Percentiles rank a stretch among this genome's conserved stretches.
Evolutionary conservation across 2,329 filamentous ascomycete genomes (phyloP).

Genomic region (Paraphoma chrysanthemicola): DNA sequence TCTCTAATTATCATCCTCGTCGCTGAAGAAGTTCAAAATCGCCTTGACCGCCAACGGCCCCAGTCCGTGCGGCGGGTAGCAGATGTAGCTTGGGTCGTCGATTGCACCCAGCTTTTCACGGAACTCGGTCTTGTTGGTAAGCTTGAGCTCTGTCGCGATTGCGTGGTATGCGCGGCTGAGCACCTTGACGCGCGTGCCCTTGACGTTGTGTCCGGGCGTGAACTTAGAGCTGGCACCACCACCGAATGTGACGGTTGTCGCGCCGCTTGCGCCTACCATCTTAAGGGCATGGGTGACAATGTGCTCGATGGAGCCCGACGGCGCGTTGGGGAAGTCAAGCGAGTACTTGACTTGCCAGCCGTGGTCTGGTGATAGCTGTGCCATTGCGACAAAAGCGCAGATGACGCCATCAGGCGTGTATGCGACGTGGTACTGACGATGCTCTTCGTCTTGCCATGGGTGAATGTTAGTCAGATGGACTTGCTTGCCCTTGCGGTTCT

Average conservation of each 20-base stretch:
- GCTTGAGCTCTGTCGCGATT: slow-evolving; percentile 79
- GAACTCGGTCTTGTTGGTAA: slow-evolving; percentile 87
- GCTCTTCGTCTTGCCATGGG: slow-evolving; percentile 83
- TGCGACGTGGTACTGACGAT: slow-evolving; percentile 86
- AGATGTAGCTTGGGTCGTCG: slow-evolving; percentile 87
- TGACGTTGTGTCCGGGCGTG: slow-evolving; percentile 80
- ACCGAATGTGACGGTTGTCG: slow-evolving; percentile 81
- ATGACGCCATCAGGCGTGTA: slow-evolving; percentile 75
- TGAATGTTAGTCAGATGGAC: slow-evolving; percentile 89
- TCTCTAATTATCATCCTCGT: slow-evolving; percentile 55
- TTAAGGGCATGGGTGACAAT: slow-evolving; percentile 77
- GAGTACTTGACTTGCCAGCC: slow-evolving; percentile 97
- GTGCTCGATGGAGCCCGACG: slow-evolving; percentile 86
- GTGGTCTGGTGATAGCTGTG: slow-evolving; percentile 78
- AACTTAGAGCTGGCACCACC: slow-evolving; percentile 79
- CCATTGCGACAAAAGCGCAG: slow-evolving; percentile 79
- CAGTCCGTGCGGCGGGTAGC: slow-evolving; percentile 85
- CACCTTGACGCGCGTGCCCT: slow-evolving; percentile 80
- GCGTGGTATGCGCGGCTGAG: slow-evolving; percentile 83
- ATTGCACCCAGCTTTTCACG: slow-evolving; percentile 86
- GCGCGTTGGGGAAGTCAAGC: slow-evolving; percentile 87
- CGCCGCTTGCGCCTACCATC: slow-evolving; percentile 63
- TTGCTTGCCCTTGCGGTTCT: slow-evolving; percentile 80
- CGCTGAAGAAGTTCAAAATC: slow-evolving; percentile 90
- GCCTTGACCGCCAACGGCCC: slow-evolving; percentile 82